Conservation (phyloP, 495 filamentous ascomycete species). For the Talaromyces adpressus region DNA sequence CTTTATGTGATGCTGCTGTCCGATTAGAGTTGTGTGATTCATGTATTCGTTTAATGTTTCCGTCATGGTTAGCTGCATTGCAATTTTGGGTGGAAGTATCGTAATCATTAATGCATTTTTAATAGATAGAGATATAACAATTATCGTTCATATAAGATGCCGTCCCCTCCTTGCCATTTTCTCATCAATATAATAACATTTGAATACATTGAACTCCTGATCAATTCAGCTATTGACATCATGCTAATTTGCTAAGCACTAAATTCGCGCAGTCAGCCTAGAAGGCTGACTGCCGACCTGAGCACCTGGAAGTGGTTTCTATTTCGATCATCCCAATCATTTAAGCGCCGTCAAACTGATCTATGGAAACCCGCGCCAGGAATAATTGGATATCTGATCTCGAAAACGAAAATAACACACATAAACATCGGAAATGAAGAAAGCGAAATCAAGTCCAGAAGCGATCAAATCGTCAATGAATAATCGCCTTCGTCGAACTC, state of each 20-base stretch:
- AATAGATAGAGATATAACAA: background rate
- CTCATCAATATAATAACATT: background rate
- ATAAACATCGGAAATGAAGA: constrained; percentile 5
- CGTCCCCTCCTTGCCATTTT: background rate
- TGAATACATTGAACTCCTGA: background rate
- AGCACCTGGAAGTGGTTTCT: background rate
- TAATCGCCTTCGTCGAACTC: background rate
- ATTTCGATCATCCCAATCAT: background rate
- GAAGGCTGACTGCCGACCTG: background rate
- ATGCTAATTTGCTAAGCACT: background rate
- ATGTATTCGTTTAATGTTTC: background rate
- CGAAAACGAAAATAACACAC: constrained; percentile 15
- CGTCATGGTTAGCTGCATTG: background rate
- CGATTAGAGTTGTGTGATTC: background rate
- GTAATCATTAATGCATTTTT: background rate
- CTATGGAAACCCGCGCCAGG: constrained; percentile 9
- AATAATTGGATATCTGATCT: constrained; percentile 11
- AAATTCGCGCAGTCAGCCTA: background rate
- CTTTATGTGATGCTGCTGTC: background rate
- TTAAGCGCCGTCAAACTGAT: constrained; percentile 10
- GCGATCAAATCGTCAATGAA: background rate
- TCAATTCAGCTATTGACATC: background rate
- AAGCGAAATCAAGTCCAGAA: background rate
- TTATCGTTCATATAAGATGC: background rate
- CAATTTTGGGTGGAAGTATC: background rate